phyloP scores from a whole-genome alignment of 257 asterid species.

The Solanum peruvianum region DNA sequence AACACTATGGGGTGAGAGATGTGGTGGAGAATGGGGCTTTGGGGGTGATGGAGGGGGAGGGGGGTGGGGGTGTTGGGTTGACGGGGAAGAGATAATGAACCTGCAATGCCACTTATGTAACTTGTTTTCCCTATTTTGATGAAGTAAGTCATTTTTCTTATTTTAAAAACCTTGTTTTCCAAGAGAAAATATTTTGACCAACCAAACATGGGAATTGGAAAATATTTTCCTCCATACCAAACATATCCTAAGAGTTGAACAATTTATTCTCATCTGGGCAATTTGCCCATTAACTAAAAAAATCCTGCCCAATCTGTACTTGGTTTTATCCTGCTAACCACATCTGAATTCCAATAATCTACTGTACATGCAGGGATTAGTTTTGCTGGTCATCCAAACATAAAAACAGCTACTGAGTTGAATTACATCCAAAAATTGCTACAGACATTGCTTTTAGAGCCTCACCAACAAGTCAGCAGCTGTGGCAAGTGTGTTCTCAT shows the following conservation, averaged over 20 bases:
- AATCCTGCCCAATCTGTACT: background rate
- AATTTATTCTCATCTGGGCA: background rate
- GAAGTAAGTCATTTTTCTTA: background rate
- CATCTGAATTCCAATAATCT: background rate
- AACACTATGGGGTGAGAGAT: background rate
- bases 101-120: background rate
- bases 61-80: background rate
- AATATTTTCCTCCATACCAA: background rate
- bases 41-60: background rate
- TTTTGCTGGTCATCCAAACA: background rate
- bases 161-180: background rate
- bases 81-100: background rate
- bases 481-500: constrained; percentile 9
- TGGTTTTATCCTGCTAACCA: background rate
- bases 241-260: background rate
- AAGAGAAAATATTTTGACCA: background rate
- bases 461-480: constrained; percentile 56
- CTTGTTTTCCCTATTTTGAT: background rate
- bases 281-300: background rate
- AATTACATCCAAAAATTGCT: background rate
- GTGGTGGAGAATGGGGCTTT: background rate
- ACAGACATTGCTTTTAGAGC: constrained; percentile 8
- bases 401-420: background rate
- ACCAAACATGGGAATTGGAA: background rate
- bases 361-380: background rate